phyloP scores from a whole-genome alignment of 345 rosid species.

The Linum trigynum region DNA sequence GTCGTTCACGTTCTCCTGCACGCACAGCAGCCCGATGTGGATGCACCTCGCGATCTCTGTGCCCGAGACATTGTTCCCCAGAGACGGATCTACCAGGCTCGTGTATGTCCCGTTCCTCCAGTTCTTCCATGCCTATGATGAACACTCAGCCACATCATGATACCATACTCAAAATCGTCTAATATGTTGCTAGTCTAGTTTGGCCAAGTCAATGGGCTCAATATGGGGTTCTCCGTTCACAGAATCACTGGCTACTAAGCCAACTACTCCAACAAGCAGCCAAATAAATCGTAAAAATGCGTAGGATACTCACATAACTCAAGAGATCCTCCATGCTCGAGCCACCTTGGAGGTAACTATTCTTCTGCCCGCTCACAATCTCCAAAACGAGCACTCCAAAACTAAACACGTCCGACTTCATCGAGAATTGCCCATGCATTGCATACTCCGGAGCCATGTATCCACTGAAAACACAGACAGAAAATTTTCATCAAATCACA shows the following conservation, averaged over 20 bases:
- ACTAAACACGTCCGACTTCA: constrained; percentile 23
- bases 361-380: constrained; percentile 21
- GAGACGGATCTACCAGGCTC: not conserved
- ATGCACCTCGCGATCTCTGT: constrained; percentile 7
- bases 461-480: constrained; percentile 9
- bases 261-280: too few species aligned
- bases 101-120: not conserved
- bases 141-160: not conserved
- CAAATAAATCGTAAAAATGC: not conserved
- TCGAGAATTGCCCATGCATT: constrained; percentile 19
- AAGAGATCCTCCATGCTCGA: constrained; percentile 6
- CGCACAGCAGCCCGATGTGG: constrained; percentile 3
- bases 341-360: not conserved
- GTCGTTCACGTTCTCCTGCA: not conserved
- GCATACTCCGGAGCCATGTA: constrained; percentile 27
- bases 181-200: too few species aligned
- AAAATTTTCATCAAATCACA: too few species aligned
- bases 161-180: too few species aligned
- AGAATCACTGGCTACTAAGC: too few species aligned
- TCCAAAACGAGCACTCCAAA: constrained; percentile 23
- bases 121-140: not conserved
- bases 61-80: not conserved
- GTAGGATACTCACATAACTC: not conserved
- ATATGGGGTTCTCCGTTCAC: too few species aligned
- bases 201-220: too few species aligned